Base-by-base conservation (phyloP, 179 eudicot species). In the Vitellaria paradoxa region DNA sequence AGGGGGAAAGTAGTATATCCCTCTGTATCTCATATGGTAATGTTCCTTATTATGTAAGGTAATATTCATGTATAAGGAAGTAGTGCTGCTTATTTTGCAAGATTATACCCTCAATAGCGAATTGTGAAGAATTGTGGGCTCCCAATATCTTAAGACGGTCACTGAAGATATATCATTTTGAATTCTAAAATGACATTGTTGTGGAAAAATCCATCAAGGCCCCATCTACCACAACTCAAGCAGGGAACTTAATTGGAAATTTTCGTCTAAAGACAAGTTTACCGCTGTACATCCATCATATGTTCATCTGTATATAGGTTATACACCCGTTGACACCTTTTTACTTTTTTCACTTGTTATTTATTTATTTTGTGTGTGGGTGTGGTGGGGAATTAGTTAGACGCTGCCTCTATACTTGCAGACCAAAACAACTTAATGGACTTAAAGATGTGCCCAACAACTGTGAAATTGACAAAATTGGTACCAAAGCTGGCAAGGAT, bases 391-490 rank as follows among this genome's bases (percentile, higher is more conserved):
- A 30, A 30, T 30, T 30, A 30, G 37, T 30, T 17, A 26, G 0
- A 55, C 26, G 23, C 3, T 53, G 59, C 45, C 46, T 30, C 4
- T 0, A 26, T 30, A 9, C 26, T 70, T 14, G 53, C n/a, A 53
- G 23, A 42, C 63, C 62, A 59, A 71, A 23, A 24, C 57, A 59
- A 21, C 14, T 21, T 3, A 21, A 8, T 47, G 17, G 0, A 47
- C 26, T 9, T 30, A 71, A 24, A 26, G 6, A 55, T 52, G 21
- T 57, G 52, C 42, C 21, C 45, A 12, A 40, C 15, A 73, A 45
- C 57, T 56, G 46, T 45, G 23, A 73, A 20, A 42, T 73, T 61
- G 15, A 4, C 45, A 69, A 69, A 69, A 50, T 49, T 45, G 71
- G 8, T 49, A 57, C 21, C 15, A 49, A 21, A 49, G 20, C 62